phyloP scores from a whole-genome alignment of 345 rosid genomes.

The Abelmoschus esculentus region DNA sequence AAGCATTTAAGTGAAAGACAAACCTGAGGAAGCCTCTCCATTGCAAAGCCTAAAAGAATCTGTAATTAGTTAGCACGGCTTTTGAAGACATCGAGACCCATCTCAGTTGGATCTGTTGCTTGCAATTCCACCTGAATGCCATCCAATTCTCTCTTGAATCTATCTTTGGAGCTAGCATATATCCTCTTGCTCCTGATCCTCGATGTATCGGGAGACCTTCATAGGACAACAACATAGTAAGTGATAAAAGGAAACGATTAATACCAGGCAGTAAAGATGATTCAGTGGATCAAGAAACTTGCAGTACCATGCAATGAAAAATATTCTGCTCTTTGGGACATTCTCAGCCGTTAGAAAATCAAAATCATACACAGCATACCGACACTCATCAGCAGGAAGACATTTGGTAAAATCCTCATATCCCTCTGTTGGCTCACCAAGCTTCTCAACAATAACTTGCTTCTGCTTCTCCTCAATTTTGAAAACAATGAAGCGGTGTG shows the following conservation, averaged over 20 bases:
- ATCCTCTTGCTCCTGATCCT: constrained; percentile 60
- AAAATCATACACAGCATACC: constrained; percentile 54
- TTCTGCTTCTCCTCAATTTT: constrained; percentile 57
- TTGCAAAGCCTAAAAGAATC: not conserved
- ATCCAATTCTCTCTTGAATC: constrained; percentile 3
- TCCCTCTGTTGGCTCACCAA: constrained; percentile 43
- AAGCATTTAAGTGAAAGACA: constrained; percentile 16
- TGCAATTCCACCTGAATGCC: constrained; percentile 4
- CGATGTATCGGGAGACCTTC: constrained; percentile 51
- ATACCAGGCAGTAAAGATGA: not conserved
- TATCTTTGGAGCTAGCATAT: constrained; percentile 55
- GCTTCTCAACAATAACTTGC: constrained; percentile 54
- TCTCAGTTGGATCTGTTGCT: too few species aligned
- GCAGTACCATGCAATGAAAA: constrained; percentile 49
- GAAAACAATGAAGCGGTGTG: constrained; percentile 44
- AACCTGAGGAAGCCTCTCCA: constrained; percentile 1
- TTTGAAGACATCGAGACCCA: not conserved
- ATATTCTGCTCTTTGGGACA: constrained; percentile 48
- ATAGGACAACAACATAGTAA: not conserved
- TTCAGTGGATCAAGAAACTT: not conserved
- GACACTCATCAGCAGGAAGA: constrained; percentile 61
- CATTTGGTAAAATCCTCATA: constrained; percentile 45
- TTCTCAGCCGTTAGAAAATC: constrained; percentile 51
- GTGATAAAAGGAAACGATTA: not conserved
- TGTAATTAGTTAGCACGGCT: constrained; percentile 41